phyloP scores from a whole-genome alignment of 345 rosid species.

The Eucalyptus viminalis region DNA sequence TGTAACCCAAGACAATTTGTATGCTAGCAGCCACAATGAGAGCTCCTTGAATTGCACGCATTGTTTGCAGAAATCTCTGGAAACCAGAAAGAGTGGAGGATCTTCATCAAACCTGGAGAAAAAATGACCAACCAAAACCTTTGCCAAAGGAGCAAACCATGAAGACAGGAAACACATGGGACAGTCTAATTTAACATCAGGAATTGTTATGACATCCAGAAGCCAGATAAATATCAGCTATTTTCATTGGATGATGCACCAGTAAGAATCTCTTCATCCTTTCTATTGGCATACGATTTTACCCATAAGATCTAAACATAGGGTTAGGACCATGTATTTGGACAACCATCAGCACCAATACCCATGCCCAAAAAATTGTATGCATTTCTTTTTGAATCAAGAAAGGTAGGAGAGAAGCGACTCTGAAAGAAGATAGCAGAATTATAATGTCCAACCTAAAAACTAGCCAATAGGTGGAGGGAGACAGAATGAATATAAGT shows the following conservation, averaged over 20 bases:
- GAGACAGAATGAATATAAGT: neutral
- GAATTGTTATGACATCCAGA: neutral
- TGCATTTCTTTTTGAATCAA: neutral
- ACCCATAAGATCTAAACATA: neutral
- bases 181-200: neutral
- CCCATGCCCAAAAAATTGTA: neutral
- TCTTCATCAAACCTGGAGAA: conserved; percentile 20
- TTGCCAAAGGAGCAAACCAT: neutral
- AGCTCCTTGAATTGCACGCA: conserved; percentile 92
- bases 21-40: conserved; percentile 80
- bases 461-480: neutral
- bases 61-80: conserved; percentile 89
- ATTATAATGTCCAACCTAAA: neutral
- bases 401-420: neutral
- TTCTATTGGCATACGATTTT: neutral
- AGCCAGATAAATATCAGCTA: neutral
- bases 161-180: neutral
- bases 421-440: neutral
- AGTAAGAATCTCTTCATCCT: neutral
- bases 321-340: neutral
- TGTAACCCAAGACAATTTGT: conserved; percentile 80
- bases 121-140: neutral
- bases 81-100: conserved; percentile 32
- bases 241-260: neutral
- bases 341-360: neutral